Conservation (phyloP, 352 stramenopile species). For the Globisporangium parvum region DNA sequence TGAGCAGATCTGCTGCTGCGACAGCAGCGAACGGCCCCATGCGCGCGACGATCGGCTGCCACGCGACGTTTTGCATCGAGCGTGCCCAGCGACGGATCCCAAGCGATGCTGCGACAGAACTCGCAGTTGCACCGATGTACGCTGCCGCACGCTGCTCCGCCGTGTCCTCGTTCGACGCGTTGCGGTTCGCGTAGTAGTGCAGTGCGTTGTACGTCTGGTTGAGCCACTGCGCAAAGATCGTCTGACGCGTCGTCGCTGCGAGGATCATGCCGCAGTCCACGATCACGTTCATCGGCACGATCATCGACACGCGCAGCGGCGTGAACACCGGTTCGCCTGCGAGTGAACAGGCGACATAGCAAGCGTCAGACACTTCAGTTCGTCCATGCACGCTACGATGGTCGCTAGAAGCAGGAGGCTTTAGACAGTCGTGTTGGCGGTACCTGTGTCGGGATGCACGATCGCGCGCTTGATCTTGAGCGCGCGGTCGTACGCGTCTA, state of each 20-base stretch:
- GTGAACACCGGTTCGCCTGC: slow-evolving; percentile 45
- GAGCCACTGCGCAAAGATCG: slow-evolving; percentile 78
- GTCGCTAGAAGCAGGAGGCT: background rate
- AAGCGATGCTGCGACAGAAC: slow-evolving; percentile 68
- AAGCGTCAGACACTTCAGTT: background rate
- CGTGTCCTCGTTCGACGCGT: slow-evolving; percentile 80
- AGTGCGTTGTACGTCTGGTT: slow-evolving; percentile 90
- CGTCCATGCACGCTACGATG: too few species aligned
- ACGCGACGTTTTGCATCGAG: slow-evolving; percentile 35
- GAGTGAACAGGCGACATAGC: background rate
- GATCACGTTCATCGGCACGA: slow-evolving; percentile 82
- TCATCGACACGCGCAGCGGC: slow-evolving; percentile 79
- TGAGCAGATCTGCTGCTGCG: slow-evolving; percentile 78
- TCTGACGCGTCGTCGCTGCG: slow-evolving; percentile 55
- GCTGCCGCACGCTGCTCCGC: slow-evolving; percentile 53
- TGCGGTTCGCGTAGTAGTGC: slow-evolving; percentile 88
- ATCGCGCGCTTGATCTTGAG: slow-evolving; percentile 67
- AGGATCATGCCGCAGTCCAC: slow-evolving; percentile 82
- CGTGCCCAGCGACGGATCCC: slow-evolving; percentile 53
- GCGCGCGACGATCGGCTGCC: slow-evolving; percentile 47
- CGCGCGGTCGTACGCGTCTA: slow-evolving; percentile 34
- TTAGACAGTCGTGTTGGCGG: background rate
- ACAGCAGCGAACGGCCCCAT: slow-evolving; percentile 78
- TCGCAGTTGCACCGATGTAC: slow-evolving; percentile 71
- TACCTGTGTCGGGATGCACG: slow-evolving; percentile 68